Evolutionary conservation across 495 filamentous ascomycete genomes (phyloP), one percentile per base, ranked within the genome.

Genomic region (Umbilicaria muhlenbergii): DNA sequence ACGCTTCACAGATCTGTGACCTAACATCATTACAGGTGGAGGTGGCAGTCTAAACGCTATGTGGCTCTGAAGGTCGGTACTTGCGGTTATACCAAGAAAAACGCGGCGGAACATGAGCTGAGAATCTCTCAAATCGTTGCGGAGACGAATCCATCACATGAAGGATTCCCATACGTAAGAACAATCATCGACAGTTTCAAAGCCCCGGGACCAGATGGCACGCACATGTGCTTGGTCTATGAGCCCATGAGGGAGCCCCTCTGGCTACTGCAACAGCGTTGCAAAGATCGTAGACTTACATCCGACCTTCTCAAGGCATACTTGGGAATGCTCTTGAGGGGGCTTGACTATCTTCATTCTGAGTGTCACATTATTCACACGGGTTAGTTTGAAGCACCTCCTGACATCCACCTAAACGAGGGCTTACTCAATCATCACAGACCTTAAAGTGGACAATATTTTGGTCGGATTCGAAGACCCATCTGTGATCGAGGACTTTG

Each of bases 331-430:
- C 51, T 68, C 48, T 58, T 68, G 44, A 53, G 49, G n/a, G 65
- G 60, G 35, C 59, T 68, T 49, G 58, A 70, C 42, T 70, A 68
- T 54, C 56, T 70, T 7, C 61, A 70, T 35, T 57, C 55, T 47
- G 51, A 58, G 38, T 67, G 65, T 51, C 71, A 69, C 50, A 63
- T 74, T 44, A 63, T 72, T 35, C 63, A 67, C 18, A 69, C 64
- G 24, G 59, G 54, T 57, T 55, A 34, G 38, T 28, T 28, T 28
- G 24, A 43, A 13, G 39, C 37, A 39, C 41, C 36, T 32, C 45
- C 12, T n/a, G 16, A 41, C 48, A 41, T 43, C 57, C 11, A 45
- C 28, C 47, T 42, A 40, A 14, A 6, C 14, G 34, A 40, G 32
- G 43, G 36, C 39, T 11, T 34, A 44, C 42, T 42, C 51, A 36